Evolutionary conservation across 2,329 filamentous ascomycete species (phyloP), one percentile per base, ranked within the genome.

Genomic region (Alternaria atra): DNA sequence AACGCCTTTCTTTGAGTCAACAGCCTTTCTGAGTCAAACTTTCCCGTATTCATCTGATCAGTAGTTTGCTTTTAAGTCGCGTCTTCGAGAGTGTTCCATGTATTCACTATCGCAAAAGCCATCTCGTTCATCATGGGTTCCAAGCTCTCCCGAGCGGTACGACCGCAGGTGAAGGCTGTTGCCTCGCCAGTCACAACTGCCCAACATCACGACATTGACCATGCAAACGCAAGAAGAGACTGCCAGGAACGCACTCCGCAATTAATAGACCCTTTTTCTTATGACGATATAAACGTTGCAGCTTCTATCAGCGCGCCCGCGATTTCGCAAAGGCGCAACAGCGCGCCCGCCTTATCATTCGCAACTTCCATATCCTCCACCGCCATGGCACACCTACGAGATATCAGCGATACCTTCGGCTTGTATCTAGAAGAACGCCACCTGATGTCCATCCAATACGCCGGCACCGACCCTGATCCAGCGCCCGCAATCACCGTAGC

Each of bases 1-100:
- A 65, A 63, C 65, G 62, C 65, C 62, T 52, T 63, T 52, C 23
- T 61, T 69, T 71, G 65, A 72, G 60, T 71, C 72, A 72, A 68
- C 43, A 43, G 52, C 32, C 52, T 55, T 53, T 46, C 40, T 70
- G 66, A 70, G 53, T 73, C 70, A 71, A 70, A 56, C 27, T n/a
- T 27, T 25, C 34, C 43, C 23, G 23, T 44, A 27, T 39, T 8
- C 29, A 30, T 55, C 30, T 61, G 39, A 53, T 20, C 9, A n/a
- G 15, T n/a, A 27, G 34, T 60, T 58, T 64, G 63, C 32, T 61
- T 30, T 48, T 8, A 25, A 37, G 32, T 6, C 15, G 10, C 0
- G 3, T 7, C 6, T 32, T 7, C 2, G 3, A 4, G 43, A 20
- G 5, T 1, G 1, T 48, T n/a, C 15, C 6, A 30, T 44, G 12